phyloP scores from a whole-genome alignment of 2,329 filamentous ascomycete genomes.

The Colletotrichum spaethianum region DNA sequence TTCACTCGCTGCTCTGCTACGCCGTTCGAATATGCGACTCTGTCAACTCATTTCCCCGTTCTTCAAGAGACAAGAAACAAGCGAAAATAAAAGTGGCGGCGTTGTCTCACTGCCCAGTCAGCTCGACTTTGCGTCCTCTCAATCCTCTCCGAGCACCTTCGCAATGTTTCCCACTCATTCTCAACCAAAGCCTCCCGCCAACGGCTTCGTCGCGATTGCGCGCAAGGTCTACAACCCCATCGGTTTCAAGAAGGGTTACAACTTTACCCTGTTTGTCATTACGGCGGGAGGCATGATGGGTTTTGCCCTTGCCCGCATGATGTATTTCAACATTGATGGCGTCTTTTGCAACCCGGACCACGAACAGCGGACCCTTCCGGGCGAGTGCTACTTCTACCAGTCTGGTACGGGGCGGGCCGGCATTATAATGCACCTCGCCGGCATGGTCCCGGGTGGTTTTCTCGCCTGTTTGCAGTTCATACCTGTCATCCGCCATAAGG shows the following conservation, averaged over 20 bases:
- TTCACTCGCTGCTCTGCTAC: neutral
- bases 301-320: constrained; percentile 64
- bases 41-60: constrained; percentile 6
- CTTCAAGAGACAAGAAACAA: constrained; percentile 30
- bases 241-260: constrained; percentile 71
- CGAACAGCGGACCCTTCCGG: constrained; percentile 45
- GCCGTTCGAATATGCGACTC: neutral
- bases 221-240: constrained; percentile 58
- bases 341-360: constrained; percentile 50
- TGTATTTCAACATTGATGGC: constrained; percentile 61
- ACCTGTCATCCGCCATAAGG: constrained; percentile 61
- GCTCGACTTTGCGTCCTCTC: neutral
- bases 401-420: constrained; percentile 51
- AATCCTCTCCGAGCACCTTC: neutral
- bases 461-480: constrained; percentile 65
- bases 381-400: constrained; percentile 57
- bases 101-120: constrained; percentile 21
- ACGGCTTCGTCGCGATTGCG: constrained; percentile 42
- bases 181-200: constrained; percentile 34
- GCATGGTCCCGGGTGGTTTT: constrained; percentile 61
- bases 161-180: constrained; percentile 21
- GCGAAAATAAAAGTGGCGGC: constrained; percentile 1
- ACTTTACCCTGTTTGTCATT: constrained; percentile 68
- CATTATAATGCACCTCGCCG: constrained; percentile 61
- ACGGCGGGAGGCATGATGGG: constrained; percentile 61